Evolutionary conservation across 129 eudicot genomes (phyloP).

Genomic region (Pseudognaphalium luteoalbum): DNA sequence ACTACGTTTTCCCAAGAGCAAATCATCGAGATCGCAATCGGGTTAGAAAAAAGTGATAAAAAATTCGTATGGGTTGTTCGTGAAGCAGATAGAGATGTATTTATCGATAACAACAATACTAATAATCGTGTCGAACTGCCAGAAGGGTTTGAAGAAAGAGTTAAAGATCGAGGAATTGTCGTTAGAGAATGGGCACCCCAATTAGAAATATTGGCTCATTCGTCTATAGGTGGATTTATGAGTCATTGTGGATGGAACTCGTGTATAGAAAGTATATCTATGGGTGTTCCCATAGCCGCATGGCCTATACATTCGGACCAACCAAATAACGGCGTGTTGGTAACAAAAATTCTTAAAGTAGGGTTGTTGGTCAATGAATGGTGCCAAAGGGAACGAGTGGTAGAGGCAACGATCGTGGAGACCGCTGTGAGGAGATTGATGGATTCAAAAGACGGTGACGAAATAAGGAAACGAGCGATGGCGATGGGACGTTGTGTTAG

Average conservation of each 20-base stretch:
- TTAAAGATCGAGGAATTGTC: slow-evolving; percentile 46
- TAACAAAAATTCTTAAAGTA: slow-evolving; percentile 41
- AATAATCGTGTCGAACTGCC: slow-evolving; percentile 37
- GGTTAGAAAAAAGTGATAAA: slow-evolving; percentile 52
- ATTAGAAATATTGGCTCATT: slow-evolving; percentile 53
- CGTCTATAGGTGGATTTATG: slow-evolving; percentile 61
- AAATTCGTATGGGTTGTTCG: slow-evolving; percentile 52
- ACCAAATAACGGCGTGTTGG: slow-evolving; percentile 42
- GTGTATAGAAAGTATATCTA: slow-evolving; percentile 61
- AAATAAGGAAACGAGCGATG: slow-evolving; percentile 39
- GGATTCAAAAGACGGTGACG: slow-evolving; percentile 45
- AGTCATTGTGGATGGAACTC: slow-evolving; percentile 87
- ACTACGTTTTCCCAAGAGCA: slow-evolving; percentile 49
- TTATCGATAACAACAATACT: neutral
- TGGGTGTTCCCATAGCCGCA: slow-evolving; percentile 67
- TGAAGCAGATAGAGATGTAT: slow-evolving; percentile 50
- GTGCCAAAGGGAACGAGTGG: slow-evolving; percentile 29
- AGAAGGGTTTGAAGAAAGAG: slow-evolving; percentile 54
- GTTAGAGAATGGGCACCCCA: slow-evolving; percentile 74
- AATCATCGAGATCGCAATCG: slow-evolving; percentile 55
- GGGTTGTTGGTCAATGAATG: slow-evolving; percentile 45
- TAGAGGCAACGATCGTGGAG: slow-evolving; percentile 23
- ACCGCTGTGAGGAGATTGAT: slow-evolving; percentile 42
- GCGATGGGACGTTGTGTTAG: slow-evolving; percentile 30
- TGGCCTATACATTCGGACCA: slow-evolving; percentile 91